Conservation (phyloP, 2,329 filamentous ascomycete genomes). For the Paracamarosporium sp. region DNA sequence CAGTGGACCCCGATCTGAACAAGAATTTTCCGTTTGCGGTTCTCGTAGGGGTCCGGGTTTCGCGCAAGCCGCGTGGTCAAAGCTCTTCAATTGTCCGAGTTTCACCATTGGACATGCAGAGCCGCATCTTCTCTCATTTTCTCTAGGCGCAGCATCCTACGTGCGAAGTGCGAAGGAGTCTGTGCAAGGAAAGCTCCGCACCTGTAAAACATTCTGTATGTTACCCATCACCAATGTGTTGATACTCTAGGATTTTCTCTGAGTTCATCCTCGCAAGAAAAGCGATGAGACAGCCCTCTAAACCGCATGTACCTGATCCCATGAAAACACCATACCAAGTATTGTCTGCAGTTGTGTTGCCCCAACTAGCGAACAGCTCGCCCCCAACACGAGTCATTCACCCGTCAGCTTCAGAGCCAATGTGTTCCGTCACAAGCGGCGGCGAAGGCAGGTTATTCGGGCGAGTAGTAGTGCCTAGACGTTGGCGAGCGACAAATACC, state of each 20-base stretch:
- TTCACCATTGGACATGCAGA: background rate
- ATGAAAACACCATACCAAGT: background rate
- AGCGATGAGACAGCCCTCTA: too few species aligned
- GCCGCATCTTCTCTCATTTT: background rate
- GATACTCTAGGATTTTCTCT: too few species aligned
- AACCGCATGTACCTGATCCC: too few species aligned
- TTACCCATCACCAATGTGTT: too few species aligned
- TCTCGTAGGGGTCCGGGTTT: background rate
- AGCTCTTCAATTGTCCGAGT: background rate
- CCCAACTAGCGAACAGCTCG: background rate
- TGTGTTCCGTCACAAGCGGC: background rate
- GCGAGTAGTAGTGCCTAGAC: background rate
- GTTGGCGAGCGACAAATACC: too few species aligned
- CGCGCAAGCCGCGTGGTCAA: background rate
- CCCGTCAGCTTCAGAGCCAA: background rate
- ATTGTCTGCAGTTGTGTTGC: background rate
- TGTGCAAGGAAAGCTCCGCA: too few species aligned
- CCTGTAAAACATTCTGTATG: too few species aligned
- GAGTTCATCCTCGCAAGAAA: too few species aligned
- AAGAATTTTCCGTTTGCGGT: background rate
- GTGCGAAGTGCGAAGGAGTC: too few species aligned
- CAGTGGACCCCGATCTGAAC: too few species aligned
- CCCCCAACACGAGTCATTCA: background rate
- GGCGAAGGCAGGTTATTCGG: background rate
- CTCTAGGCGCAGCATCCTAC: too few species aligned